phyloP scores from a whole-genome alignment of 352 stramenopile genomes.

The Aphanomyces astaci region DNA sequence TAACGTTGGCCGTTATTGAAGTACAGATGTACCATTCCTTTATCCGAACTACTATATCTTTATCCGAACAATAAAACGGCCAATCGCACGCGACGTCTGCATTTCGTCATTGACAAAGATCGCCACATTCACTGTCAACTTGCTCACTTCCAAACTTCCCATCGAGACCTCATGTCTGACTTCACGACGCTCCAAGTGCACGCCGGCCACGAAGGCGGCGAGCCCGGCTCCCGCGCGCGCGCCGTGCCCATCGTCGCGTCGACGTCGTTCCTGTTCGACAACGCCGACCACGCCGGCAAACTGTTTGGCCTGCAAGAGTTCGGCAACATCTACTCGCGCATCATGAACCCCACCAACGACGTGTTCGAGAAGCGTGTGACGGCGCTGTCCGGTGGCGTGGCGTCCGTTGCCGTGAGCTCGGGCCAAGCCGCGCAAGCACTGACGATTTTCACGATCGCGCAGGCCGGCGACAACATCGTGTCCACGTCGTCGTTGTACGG shows the following conservation, averaged over 20 bases:
- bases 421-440: conserved; percentile 87
- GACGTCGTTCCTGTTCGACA: conserved; percentile 87
- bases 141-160: too few relatives aligned
- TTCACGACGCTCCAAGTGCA: conserved; percentile 44
- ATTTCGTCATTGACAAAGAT: too few relatives aligned
- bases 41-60: too few relatives aligned
- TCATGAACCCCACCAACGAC: conserved; percentile 93
- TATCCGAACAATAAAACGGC: too few relatives aligned
- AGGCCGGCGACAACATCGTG: conserved; percentile 90
- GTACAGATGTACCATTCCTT: too few relatives aligned
- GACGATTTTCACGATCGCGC: conserved; percentile 76
- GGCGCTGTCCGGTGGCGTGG: conserved; percentile 87
- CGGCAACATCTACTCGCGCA: conserved; percentile 94
- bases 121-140: too few relatives aligned
- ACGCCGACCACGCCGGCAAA: conserved; percentile 47
- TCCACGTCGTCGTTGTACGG: conserved; percentile 94
- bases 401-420: conserved; percentile 81
- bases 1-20: too few relatives aligned
- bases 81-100: too few relatives aligned
- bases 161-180: conserved; percentile 22
- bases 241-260: conserved; percentile 87
- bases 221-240: conserved; percentile 60
- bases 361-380: conserved; percentile 91
- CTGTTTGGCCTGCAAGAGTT: conserved; percentile 84
- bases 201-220: conserved; percentile 66